A percentile compares a stretch with the other conserved stretches of the same genome.
Conservation (phyloP, 2,329 filamentous ascomycete genomes). For the Teratosphaeria pseudoeucalypti region DNA sequence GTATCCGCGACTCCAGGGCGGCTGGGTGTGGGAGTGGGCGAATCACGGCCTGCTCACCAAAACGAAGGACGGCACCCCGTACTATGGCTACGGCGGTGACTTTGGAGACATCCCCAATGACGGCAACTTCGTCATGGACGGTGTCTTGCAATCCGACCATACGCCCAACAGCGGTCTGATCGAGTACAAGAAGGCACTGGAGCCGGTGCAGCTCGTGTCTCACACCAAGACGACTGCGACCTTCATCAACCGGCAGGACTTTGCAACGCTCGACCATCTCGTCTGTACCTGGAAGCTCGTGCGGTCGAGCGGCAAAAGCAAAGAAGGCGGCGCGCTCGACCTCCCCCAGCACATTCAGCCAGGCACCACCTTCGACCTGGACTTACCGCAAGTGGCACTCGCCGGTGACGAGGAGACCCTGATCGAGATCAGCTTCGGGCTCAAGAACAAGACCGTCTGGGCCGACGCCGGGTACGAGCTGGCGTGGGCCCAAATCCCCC, state of each 20-base stretch:
- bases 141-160: constrained; percentile 33
- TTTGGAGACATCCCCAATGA: constrained; percentile 28
- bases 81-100: constrained; percentile 35
- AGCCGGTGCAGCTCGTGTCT: constrained; percentile 29
- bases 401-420: constrained; percentile 7
- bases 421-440: constrained; percentile 21
- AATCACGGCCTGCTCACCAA: constrained; percentile 35
- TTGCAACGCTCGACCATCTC: constrained; percentile 29
- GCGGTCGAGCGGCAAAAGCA: constrained; percentile 7
- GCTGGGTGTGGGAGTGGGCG: constrained; percentile 40
- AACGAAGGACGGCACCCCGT: constrained; percentile 28
- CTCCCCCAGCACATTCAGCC: constrained; percentile 6
- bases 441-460: constrained; percentile 25
- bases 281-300: constrained; percentile 10
- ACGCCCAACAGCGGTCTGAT: constrained; percentile 30
- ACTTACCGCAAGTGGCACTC: constrained; percentile 4
- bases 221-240: constrained; percentile 19
- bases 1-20: constrained; percentile 53
- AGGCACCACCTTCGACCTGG: constrained; percentile 10
- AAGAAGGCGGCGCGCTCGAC: constrained; percentile 5
- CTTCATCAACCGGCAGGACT: constrained; percentile 21
- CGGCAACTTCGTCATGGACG: constrained; percentile 37
- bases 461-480: constrained; percentile 27
- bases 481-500: constrained; percentile 25
- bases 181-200: constrained; percentile 36